Evolutionary conservation across 495 filamentous ascomycete genomes (phyloP), one percentile per base, ranked within the genome.

Genomic region (Usnea hakonensis): DNA sequence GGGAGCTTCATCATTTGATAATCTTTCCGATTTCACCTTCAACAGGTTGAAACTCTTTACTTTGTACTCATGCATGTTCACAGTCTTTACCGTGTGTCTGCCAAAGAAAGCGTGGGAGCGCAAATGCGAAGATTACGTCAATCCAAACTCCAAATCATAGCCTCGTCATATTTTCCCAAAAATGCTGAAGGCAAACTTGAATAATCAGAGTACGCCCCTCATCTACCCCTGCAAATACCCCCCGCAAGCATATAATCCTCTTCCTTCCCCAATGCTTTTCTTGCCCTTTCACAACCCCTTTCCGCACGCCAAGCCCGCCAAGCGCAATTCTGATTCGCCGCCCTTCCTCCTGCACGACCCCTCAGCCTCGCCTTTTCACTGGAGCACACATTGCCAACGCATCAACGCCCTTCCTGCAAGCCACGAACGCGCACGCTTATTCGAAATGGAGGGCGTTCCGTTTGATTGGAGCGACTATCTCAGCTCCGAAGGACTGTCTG

Each of bases 361-460:
- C 44, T 48, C 44, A 48, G 44, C 44, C 44, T 48, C 44, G 44
- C 16, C 44, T 23, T 28, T 14, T 5, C 16, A 48, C 21, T 11
- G 10, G 10, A 23, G 23, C 44, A 11, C 44, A 48, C 44, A 48
- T 23, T 48, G 23, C 41, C 41, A 44, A 48, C 44, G 44, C 44
- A 48, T 28, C 44, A 28, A 48, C 44, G 44, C 44, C 23, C 44
- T 48, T 48, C 44, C 44, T 23, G 44, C 21, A 48, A 48, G 1
- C 21, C 44, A 26, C 26, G 16, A 48, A 11, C 21, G 8, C 44
- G 44, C 44, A 48, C 44, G 14, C 23, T 21, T 2, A 11, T 23
- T 48, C 44, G 23, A 48, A 48, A 48, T 48, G 44, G 44, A 48
- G 44, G 44, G 44, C 44, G 44, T 48, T 48, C 44, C 44, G 23